Evolutionary conservation across 75 land plant genomes (phyloP), one percentile per base, ranked within the genome.

Genomic region (Larix kaempferi): DNA sequence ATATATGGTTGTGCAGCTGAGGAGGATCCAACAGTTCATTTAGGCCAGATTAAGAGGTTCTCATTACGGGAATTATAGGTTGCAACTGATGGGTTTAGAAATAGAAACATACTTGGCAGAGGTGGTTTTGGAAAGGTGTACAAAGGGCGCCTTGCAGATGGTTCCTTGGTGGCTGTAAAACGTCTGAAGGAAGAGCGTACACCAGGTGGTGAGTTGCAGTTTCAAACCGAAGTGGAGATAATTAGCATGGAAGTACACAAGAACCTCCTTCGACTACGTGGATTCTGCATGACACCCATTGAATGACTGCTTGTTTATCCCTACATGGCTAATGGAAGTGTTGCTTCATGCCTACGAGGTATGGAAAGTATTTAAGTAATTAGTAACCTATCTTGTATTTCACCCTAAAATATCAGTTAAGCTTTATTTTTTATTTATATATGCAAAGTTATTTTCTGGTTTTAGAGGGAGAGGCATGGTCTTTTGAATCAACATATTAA

Each of bases 111-210:
- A n/a, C 73, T 93, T 35, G 95, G 92, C 19, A 81, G 95, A 66
- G 95, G 95, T 86, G 95, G 95, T 39, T 91, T 91, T 80, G 89
- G 94, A 57, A 89, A 91, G 78, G 91, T 91, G 22, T 91, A 91
- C 77, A 90, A 93, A 75, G 93, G 95, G 44, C 80, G 93, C 25
- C 79, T 93, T 21, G 90, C 91, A 17, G 91, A 93, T 89, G 95
- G 95, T 59, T 75, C 93, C 25, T 78, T 93, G 57, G 95, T 93
- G 58, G 95, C 93, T 78, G 88, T 90, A 49, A 93, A 93, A 81
- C 81, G 91, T 66, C 49, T 89, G 39, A 93, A 93, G 78, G 95
- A 93, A 74, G 89, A 86, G 79, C 85, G 91, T 19, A 91, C 89
- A 44, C 91, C 93, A 37, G 93, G 93, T 80, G 94, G 94, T n/a